phyloP scores from a whole-genome alignment of 2,329 filamentous ascomycete species.

The Botrytis pseudocinerea region DNA sequence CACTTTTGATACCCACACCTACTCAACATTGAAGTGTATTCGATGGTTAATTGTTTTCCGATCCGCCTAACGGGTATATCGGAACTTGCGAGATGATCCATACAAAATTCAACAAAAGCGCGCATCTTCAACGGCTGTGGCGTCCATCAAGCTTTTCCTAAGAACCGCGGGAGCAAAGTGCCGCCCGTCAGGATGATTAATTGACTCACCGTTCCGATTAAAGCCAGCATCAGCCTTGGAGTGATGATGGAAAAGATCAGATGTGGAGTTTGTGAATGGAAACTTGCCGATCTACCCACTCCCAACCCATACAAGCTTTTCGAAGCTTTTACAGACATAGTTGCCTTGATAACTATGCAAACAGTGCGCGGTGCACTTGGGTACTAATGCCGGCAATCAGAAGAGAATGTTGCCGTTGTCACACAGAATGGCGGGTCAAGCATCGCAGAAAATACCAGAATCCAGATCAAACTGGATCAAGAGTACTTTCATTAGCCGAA shows the following conservation, averaged over 20 bases:
- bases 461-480: not conserved
- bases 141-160: not conserved
- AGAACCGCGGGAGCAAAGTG: not conserved
- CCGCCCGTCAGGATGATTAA: not conserved
- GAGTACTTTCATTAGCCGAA: not conserved
- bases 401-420: not conserved
- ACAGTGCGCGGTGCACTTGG: not conserved
- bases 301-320: not conserved
- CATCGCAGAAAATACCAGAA: not conserved
- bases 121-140: not conserved
- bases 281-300: constrained; percentile 1
- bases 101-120: not conserved
- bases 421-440: not conserved
- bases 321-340: not conserved
- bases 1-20: not conserved
- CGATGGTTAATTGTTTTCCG: not conserved
- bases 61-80: not conserved
- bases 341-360: not conserved
- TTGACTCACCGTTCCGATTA: not conserved
- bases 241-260: not conserved
- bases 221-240: constrained; percentile 5
- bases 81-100: not conserved
- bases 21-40: not conserved
- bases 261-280: not conserved
- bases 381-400: not conserved